These are phyloP conservation scores for Saturnispora zaruensis DNA, from an alignment of 805 yeast genomes.

Conservation along the genomic window DNA sequence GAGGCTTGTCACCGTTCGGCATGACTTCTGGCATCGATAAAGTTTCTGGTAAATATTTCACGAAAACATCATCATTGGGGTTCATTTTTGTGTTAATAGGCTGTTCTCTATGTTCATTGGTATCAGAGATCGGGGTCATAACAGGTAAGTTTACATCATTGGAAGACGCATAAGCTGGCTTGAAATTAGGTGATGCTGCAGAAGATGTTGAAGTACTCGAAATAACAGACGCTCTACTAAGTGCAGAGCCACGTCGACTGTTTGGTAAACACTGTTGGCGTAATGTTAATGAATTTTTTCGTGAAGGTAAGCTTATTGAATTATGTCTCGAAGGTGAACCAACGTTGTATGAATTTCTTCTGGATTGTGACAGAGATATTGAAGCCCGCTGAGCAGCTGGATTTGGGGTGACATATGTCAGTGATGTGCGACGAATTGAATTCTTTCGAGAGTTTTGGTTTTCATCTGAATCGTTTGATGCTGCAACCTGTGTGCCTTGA, in stretches of 20 bases:
- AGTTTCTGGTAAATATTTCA: conserved; percentile 41
- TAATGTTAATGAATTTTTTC: conserved; percentile 14
- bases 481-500: neutral
- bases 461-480: conserved; percentile 13
- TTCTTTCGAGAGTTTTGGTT: conserved; percentile 13
- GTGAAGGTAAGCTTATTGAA: conserved; percentile 10
- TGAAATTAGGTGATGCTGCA: neutral
- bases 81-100: neutral
- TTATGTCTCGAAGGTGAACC: conserved; percentile 10
- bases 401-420: conserved; percentile 3
- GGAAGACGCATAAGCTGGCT: neutral
- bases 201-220: conserved; percentile 3
- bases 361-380: conserved; percentile 13
- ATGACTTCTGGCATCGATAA: conserved; percentile 40
- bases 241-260: conserved; percentile 16
- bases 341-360: conserved; percentile 18
- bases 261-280: conserved; percentile 9
- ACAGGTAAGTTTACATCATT: neutral
- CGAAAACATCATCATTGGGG: neutral
- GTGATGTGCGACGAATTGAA: conserved; percentile 10
- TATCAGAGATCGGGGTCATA: neutral
- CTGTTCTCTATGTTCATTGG: neutral
- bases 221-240: conserved; percentile 12
- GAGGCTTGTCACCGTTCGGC: conserved; percentile 18
- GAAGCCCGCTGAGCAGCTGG: conserved; percentile 11